Evolutionary conservation across 139 green algal species (phyloP), one percentile per base, ranked within the genome.

Genomic region (Picochlorum sp.): DNA sequence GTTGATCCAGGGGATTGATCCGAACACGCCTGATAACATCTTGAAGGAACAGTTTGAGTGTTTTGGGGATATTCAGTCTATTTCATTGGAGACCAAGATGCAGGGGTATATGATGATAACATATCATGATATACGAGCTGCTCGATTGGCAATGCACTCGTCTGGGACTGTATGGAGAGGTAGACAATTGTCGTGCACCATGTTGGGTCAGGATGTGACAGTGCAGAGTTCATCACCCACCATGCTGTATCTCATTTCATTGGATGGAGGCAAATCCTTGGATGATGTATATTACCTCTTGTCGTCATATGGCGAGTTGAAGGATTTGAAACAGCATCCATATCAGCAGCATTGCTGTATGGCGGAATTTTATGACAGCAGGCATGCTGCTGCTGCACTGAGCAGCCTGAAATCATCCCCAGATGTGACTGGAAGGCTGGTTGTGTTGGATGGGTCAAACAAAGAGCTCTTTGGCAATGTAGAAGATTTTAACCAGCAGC

Each of bases 41-140:
- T 63, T 92, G 34, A 65, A 62, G 20, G 49, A 49, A 46, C 56
- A 85, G 34, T 86, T 88, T 26, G 59, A 84, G 88, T 71, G 78
- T 0, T 96, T 87, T 62, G 92, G 92, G 15, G 87, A 94, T 28
- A 74, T 98, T 13, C 77, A 83, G 21, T 79, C 68, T 34, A 51
- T 97, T 49, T 90, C 92, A 79, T 91, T 76, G 6, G 84, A 82
- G 6, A 80, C 66, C 68, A 91, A 92, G 70, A 79, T 76, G 34
- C 77, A 83, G 56, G 92, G 92, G 24, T 81, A 94, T 50, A 74
- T 97, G 11, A 75, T 97, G 65, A 78, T 97, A n/a, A 75, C 74
- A 6, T 98, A 92, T 80, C 93, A 85, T 64, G 92, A 98, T 80
- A 71, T 95, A 23, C 73, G 90, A 7, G 78, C 83, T 1, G 90